A percentile compares a stretch with the other conserved stretches of the same genome.
phyloP scores from a whole-genome alignment of 2,329 filamentous ascomycete genomes.

The Paraphaeosphaeria sporulosa region DNA sequence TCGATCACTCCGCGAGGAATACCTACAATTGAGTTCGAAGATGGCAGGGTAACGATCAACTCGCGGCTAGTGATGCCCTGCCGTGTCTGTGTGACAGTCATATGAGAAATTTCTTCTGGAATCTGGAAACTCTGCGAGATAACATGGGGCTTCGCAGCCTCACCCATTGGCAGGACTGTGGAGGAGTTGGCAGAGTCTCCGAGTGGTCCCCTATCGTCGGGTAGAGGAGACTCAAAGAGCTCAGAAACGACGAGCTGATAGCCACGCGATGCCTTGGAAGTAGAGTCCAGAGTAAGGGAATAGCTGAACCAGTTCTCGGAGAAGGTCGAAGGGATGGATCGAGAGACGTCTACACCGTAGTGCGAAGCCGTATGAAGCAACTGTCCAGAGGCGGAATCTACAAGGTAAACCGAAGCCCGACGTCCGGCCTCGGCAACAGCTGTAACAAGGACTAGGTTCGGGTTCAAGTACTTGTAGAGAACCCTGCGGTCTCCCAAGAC shows the following conservation, averaged over 20 bases:
- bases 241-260: conserved; percentile 88
- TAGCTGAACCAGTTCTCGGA: conserved; percentile 97
- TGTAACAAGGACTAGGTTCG: conserved; percentile 81
- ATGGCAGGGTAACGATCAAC: conserved; percentile 79
- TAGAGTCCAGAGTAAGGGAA: conserved; percentile 69
- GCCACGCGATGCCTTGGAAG: conserved; percentile 71
- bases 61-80: conserved; percentile 90
- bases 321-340: conserved; percentile 78
- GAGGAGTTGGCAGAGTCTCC: conserved; percentile 77
- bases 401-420: conserved; percentile 75
- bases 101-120: conserved; percentile 76
- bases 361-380: conserved; percentile 77
- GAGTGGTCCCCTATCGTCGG: conserved; percentile 85
- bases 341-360: conserved; percentile 74
- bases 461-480: conserved; percentile 95
- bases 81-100: conserved; percentile 85
- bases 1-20: conserved; percentile 83
- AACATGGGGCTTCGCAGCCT: conserved; percentile 72
- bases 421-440: conserved; percentile 66
- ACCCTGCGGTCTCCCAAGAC: conserved; percentile 93
- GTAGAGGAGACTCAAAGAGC: conserved; percentile 83
- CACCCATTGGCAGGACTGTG: conserved; percentile 70
- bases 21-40: conserved; percentile 76
- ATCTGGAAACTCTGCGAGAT: conserved; percentile 83
- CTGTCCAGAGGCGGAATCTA: conserved; percentile 87